Base-by-base conservation (phyloP, 2,329 filamentous ascomycete genomes). In the Myriosclerotinia curreyana region DNA sequence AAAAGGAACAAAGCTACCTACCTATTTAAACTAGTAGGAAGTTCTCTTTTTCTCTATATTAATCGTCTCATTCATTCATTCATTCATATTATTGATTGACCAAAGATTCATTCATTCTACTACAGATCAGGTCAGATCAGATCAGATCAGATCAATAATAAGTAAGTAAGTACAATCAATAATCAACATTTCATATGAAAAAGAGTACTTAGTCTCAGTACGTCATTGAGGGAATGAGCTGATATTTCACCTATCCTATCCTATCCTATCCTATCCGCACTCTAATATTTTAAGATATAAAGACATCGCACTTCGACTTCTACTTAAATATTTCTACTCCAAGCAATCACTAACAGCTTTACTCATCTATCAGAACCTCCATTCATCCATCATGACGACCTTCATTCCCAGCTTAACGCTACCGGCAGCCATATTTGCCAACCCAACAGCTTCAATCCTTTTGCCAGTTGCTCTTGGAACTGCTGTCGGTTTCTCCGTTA, bases 371-470 rank as follows among this genome's bases (percentile, higher is more conserved):
- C 17, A 60, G 38, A 38, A 44, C 5, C 15, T 15, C 42, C 15
- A 17, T 34, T 9, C 54, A 46, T 17, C 40, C 25, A 82, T 67
- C 52, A 96, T 95, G 91, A 93, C 90, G 14, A 87, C 90, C 67
- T 89, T 89, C 76, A 85, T 95, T 66, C 87, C 90, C n/a, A 87
- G 85, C 48, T 77, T 96, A 68, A 92, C 90, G 28, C 81, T 96
- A 22, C 91, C 92, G 2, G 78, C 82, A 54, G 80, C 83, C 69
- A 77, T 93, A 68, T 93, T 96, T 76, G 82, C 86, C 72, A 87
- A 84, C 74, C 86, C 90, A 5, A 87, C 90, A 9, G 81, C 84
- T 36, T 89, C 91, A 22, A 85, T 95, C 67, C 82, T 96, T 48
- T 80, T 96, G 1, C 92, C 92, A 46, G 80, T 96, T 56, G 82